Conservation (phyloP, 2,329 filamentous ascomycete species). For the Mycogone perniciosa region DNA sequence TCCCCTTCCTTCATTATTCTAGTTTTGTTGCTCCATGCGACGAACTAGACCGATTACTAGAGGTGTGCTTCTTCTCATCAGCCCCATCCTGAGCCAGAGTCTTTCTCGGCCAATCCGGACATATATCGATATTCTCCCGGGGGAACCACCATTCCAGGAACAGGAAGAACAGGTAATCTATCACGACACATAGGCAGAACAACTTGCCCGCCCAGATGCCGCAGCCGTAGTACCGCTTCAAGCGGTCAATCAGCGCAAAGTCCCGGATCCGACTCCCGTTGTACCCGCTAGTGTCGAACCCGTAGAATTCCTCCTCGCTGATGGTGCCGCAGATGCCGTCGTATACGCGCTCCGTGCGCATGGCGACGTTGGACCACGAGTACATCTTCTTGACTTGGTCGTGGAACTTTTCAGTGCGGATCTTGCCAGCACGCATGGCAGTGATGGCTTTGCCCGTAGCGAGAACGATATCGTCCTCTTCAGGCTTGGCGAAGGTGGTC, state of each 20-base stretch:
- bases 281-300: slow-evolving; percentile 64
- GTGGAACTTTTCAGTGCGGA: slow-evolving; percentile 90
- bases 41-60: slow-evolving; percentile 29
- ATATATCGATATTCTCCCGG: slow-evolving; percentile 78
- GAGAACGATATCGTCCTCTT: slow-evolving; percentile 88
- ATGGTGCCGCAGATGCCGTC: slow-evolving; percentile 86
- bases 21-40: slow-evolving; percentile 24
- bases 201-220: slow-evolving; percentile 98
- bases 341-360: slow-evolving; percentile 91
- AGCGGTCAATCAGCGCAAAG: slow-evolving; percentile 85
- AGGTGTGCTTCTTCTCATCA: slow-evolving; percentile 21
- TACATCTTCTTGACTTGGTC: slow-evolving; percentile 98
- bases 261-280: slow-evolving; percentile 70
- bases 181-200: slow-evolving; percentile 88
- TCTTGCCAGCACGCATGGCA: slow-evolving; percentile 74
- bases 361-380: slow-evolving; percentile 93
- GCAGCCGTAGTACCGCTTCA: slow-evolving; percentile 96
- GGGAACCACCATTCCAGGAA: slow-evolving; percentile 85
- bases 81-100: slow-evolving; percentile 26
- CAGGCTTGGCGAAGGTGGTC: slow-evolving; percentile 94
- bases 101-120: slow-evolving; percentile 88
- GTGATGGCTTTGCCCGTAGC: slow-evolving; percentile 87
- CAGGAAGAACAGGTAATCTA: slow-evolving; percentile 88
- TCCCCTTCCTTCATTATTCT: slow-evolving; percentile 10
- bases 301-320: slow-evolving; percentile 81